Evolutionary conservation across 805 yeast species (phyloP), one percentile per base, ranked within the genome.

Genomic region (Yamadazyma sp.): DNA sequence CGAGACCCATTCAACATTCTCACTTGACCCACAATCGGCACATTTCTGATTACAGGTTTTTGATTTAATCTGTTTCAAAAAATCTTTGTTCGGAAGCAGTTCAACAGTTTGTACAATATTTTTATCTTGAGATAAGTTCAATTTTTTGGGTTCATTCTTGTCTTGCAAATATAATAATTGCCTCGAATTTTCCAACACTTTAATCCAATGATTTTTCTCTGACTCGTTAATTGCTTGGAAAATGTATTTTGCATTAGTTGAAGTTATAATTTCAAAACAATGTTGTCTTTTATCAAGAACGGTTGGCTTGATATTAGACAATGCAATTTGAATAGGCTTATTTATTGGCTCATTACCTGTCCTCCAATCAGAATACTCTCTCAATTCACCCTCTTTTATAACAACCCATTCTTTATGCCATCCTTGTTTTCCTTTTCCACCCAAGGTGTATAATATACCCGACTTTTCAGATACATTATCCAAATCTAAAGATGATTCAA

Each of bases 341-440:
- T 78, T 73, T 42, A 85, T 76, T 12, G 78, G 67, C 20, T 70
- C 73, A 13, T 67, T 65, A 14, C 86, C 86, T 37, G 70, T 75
- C 47, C 89, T 74, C 93, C 95, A 87, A 57, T 86, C 88, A 29
- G 82, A 70, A 52, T 75, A 86, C 51, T 86, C 93, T 28, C 70
- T 66, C 27, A 87, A 60, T 39, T 69, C 73, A 2, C 91, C 88
- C n/a, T 77, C 75, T 10, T 75, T 71, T 32, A 86, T 63, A 0
- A 80, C 85, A 1, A 87, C 84, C 89, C 95, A 85, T 54, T 82
- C 88, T 49, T 86, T 86, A 55, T 86, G 94, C 96, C 96, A 88
- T 3, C 83, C 82, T 15, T 66, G 74, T 40, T 74, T 75, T 0
- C 79, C 78, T 38, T 75, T 77, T 0, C 82, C 82, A 0, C 80